Evolutionary conservation across 2,329 filamentous ascomycete species (phyloP).

Genomic region (Xylaria digitata): DNA sequence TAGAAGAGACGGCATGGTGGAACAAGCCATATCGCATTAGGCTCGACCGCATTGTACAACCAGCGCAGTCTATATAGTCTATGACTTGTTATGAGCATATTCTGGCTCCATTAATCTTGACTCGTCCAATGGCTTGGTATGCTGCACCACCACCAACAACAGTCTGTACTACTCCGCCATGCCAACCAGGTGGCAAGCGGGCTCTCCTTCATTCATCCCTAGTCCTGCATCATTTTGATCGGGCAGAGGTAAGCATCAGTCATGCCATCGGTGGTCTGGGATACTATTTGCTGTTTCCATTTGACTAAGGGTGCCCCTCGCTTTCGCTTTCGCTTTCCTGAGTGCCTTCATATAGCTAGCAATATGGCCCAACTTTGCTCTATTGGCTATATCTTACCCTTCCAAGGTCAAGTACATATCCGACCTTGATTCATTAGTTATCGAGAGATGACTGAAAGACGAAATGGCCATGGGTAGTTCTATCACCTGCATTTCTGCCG

Average conservation of each 20-base stretch:
- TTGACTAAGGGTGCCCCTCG: background rate
- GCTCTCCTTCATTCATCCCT: conserved; percentile 9
- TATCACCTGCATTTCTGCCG: conserved; percentile 37
- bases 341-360: conserved; percentile 36
- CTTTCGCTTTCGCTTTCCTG: conserved; percentile 18
- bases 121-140: conserved; percentile 10
- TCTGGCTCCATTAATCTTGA: conserved; percentile 17
- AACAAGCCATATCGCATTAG: conserved; percentile 9
- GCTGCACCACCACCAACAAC: conserved; percentile 27
- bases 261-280: conserved; percentile 9
- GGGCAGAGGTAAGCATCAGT: conserved; percentile 19
- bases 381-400: background rate
- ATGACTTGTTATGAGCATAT: conserved; percentile 7
- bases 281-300: conserved; percentile 25
- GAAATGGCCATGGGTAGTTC: conserved; percentile 45
- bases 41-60: conserved; percentile 14
- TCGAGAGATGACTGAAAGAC: conserved; percentile 35
- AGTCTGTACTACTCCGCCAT: conserved; percentile 18
- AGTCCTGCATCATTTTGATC: no score
- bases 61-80: conserved; percentile 6
- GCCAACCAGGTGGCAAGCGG: conserved; percentile 22
- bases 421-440: conserved; percentile 16
- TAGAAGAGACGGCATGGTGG: background rate
- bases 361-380: background rate
- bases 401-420: conserved; percentile 9